Base-by-base conservation (phyloP, 1,284 basidiomycete genomes). In the Dichomitus squalens region DNA sequence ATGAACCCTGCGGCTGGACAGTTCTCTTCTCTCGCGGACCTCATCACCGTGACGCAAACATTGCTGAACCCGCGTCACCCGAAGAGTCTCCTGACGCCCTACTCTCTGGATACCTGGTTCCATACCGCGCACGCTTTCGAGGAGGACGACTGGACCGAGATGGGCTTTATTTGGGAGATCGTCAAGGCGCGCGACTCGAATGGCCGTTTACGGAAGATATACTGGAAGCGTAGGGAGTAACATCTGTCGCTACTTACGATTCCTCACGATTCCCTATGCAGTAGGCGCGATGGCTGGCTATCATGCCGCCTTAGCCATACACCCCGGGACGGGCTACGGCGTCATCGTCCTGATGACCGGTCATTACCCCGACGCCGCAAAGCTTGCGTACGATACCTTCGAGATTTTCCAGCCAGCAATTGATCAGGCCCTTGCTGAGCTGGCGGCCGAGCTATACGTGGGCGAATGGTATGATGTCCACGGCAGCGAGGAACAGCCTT, bases 131-230 rank as follows among this genome's bases (percentile, higher is more conserved):
- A 79, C 52, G 62, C 67, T 0, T 68, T 65, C 39, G 61, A 65
- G 31, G 76, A 74, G 48, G 74, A 79, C 53, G 74, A 73, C 44
- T 69, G 69, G 56, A 76, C 78, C 14, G 75, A 76, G 50, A 73
- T 79, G 14, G 81, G 82, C 2, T 72, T 74, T 0, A 71, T 78
- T 20, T 82, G 81, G 82, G 81, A 83, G 66, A 80, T 83, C 44
- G 57, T 71, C 59, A 71, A 73, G 58, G 56, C 59, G 52, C 57
- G 16, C 7, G 73, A 72, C 68, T 72, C 65, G 57, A 72, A 61
- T 64, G 75, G 63, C 20, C 73, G 63, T 64, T 73, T 64, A 61
- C 75, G 66, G 67, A 76, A 74, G 68, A 69, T 79, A 44, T 70
- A 70, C 56, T 69, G 67, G 70, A 72, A 73, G 52, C 16, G 70